Conservation (phyloP, 2,329 filamentous ascomycete genomes). For the Xylaria sp. region DNA sequence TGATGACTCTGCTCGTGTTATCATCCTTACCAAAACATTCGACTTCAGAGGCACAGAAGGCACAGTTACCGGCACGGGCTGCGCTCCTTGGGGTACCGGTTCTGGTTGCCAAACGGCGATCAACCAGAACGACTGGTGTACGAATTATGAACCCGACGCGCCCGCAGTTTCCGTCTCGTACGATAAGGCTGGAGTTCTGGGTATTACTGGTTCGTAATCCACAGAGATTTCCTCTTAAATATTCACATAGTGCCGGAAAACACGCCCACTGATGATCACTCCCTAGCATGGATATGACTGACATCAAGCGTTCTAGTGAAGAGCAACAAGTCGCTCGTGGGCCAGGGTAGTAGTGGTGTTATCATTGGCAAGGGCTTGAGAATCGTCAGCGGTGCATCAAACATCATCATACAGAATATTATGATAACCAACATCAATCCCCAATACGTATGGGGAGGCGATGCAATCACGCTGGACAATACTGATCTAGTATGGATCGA, state of each 20-base stretch:
- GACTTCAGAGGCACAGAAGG: constrained; percentile 68
- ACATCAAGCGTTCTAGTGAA: constrained; percentile 49
- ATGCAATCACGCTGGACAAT: constrained; percentile 65
- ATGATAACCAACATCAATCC: constrained; percentile 67
- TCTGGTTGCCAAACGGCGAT: constrained; percentile 68
- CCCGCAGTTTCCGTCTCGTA: constrained; percentile 58
- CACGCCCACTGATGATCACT: neutral
- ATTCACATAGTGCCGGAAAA: too few relatives aligned
- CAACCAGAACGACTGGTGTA: constrained; percentile 69
- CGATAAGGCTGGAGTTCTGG: constrained; percentile 63
- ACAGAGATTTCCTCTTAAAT: neutral
- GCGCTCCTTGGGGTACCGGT: constrained; percentile 67
- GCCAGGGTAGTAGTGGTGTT: constrained; percentile 62
- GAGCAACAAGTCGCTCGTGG: constrained; percentile 69
- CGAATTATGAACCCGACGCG: constrained; percentile 66
- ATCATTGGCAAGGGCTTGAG: constrained; percentile 57
- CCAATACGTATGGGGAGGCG: constrained; percentile 69
- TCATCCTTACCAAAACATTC: constrained; percentile 67
- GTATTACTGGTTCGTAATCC: constrained; percentile 54
- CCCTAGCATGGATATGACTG: neutral
- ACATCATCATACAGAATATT: constrained; percentile 70
- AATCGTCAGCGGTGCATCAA: constrained; percentile 58
- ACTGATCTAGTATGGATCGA: constrained; percentile 52
- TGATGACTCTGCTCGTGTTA: constrained; percentile 64
- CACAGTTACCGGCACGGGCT: constrained; percentile 62